Base-by-base conservation (phyloP, 2,329 filamentous ascomycete species). In the Paecilomyces variotii region DNA sequence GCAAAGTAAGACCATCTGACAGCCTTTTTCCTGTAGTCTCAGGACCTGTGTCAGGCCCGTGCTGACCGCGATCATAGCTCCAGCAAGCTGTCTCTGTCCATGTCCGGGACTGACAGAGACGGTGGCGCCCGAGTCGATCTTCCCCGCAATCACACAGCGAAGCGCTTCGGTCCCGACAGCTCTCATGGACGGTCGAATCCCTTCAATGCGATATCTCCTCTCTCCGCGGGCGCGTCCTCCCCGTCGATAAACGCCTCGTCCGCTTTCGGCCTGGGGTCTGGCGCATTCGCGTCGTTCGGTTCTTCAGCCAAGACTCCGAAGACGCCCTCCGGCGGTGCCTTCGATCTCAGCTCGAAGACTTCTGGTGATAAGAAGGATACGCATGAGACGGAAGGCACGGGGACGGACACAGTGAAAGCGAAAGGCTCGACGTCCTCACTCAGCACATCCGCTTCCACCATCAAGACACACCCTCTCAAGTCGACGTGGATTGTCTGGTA, bases 401-500 rank as follows among this genome's bases (percentile, higher is more conserved):
- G 70, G 50, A 59, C 60, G 24, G 60, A 68, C 58, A 62, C 61
- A n/a, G 60, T 71, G 50, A 73, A 70, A 61, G 72, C 76, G 26
- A 80, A 77, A 63, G 70, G 66, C 32, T 70, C 74, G 5, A 66
- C 72, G 45, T 72, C 78, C 53, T 72, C 77, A 49, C 73, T 79
- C 35, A 67, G 74, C 51, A 68, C 70, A 54, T 63, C 71, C 28
- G 65, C 64, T 34, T 63, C 67, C 50, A 56, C 57, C n/a, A 49
- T 56, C 35, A 71, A 72, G 51, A 72, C 77, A 59, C 85, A 88
- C 70, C 82, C 84, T 60, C 81, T 97, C 67, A 91, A 89, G 76
- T 87, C 91, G 74, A 87, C 87, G 63, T 99, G 94, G 94, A 87
- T 96, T 34, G 91, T 97, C 73, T 97, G 94, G 91, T 99, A 95